Evolutionary conservation across 2,329 filamentous ascomycete genomes (phyloP), one percentile per base, ranked within the genome.

Genomic region (Ceratocystis colombiana): DNA sequence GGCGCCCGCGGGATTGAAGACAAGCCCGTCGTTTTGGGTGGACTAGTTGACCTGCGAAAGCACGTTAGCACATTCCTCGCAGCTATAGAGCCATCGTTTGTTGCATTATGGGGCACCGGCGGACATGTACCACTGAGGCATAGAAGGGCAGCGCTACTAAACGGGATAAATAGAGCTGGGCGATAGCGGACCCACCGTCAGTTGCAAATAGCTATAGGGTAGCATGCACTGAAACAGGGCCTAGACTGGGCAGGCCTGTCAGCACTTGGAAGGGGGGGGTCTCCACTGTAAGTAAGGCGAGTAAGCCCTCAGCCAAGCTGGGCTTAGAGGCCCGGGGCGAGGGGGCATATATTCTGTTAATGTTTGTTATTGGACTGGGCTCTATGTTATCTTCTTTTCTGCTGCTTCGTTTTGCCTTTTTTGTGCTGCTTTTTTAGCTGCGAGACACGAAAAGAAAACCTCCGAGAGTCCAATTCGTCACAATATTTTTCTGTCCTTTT

Each of bases 361-460:
- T 41, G 37, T 12, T 41, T 12, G 37, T 10, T 8, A 53, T 4
- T 22, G 20, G n/a, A 10, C 20, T 53, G 10, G n/a, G 46, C n/a
- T 25, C 22, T 53, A 2, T 53, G 48, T 15, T 53, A 15, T 53
- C 15, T 10, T 50, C n/a, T 55, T 12, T 28, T 53, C 4, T 53
- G 17, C 45, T 64, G n/a, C 28, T 41, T 50, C 2, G 46, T 10
- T 50, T 20, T 50, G 46, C 7, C n/a, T 20, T 10, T 20, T 41
- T 41, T 41, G 37, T 50, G 46, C n/a, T 7, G 46, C 3, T 10
- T 30, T 64, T 64, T 53, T 53, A 20, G 48, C 20, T 53, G 48
- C 48, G 48, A 53, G 22, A 53, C 48, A 53, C 48, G 48, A 53
- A 53, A 41, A 53, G 48, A 62, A 46, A 62, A 45, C 22, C 59